These are phyloP conservation scores for Diophrys appendiculata DNA, from an alignment of 73 alveolate genomes.

Conservation along the genomic window DNA sequence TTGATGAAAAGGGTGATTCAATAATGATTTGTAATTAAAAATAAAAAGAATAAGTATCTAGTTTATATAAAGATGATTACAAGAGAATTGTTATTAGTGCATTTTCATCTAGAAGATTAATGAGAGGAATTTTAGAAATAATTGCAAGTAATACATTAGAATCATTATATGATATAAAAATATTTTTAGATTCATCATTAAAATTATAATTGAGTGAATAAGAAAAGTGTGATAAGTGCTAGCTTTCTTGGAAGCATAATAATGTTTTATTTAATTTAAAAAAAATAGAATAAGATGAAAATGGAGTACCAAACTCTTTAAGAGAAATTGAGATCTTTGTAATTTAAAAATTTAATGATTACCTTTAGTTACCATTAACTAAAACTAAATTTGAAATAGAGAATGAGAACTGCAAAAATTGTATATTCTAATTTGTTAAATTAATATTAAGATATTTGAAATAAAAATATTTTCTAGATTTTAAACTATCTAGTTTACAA, in stretches of 20 bases:
- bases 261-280: slow-evolving; percentile 15
- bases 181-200: slow-evolving; percentile 35
- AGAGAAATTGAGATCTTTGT: slow-evolving; percentile 1
- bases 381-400: neutral
- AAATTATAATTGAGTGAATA: slow-evolving; percentile 25
- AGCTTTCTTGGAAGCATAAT: neutral
- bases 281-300: neutral
- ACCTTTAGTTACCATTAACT: neutral
- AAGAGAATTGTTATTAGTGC: slow-evolving; percentile 1
- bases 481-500: neutral
- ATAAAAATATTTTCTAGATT: slow-evolving; percentile 18
- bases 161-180: slow-evolving; percentile 25
- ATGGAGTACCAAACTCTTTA: neutral
- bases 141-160: slow-evolving; percentile 52
- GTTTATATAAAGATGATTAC: neutral
- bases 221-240: slow-evolving; percentile 20
- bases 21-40: slow-evolving; percentile 42
- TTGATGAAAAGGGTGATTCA: slow-evolving; percentile 62
- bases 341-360: neutral
- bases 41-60: neutral
- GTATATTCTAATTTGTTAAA: slow-evolving; percentile 33
- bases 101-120: slow-evolving; percentile 10
- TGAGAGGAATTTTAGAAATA: slow-evolving; percentile 51
- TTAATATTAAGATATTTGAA: slow-evolving; percentile 26
- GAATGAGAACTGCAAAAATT: slow-evolving; percentile 43